Evolutionary conservation across 140 eudicot genomes (phyloP).

Genomic region (Senecio squalidus): DNA sequence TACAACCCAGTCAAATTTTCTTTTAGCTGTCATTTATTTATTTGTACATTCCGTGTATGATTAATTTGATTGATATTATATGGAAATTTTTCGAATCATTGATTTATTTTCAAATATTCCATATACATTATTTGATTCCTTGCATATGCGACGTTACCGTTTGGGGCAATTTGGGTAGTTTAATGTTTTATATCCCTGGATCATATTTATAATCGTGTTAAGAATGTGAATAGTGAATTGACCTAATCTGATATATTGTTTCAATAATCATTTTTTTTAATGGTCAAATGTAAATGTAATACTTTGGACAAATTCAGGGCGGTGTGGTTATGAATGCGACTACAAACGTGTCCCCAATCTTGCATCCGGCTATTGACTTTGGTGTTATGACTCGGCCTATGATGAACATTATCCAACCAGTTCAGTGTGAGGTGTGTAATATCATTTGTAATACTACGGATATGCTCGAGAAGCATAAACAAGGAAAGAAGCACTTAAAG

Average conservation of each 20-base stretch:
- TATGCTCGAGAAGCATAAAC: conserved; percentile 28
- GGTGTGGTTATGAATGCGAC: conserved; percentile 7
- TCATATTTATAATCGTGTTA: not conserved
- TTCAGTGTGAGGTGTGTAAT: conserved; percentile 33
- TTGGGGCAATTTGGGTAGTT: not conserved
- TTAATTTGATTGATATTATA: not conserved
- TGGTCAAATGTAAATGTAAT: not conserved
- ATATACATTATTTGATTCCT: not conserved
- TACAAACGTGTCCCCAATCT: not conserved
- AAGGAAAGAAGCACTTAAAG: conserved; percentile 36
- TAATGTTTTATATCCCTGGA: not conserved
- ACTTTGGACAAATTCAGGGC: conserved; percentile 17
- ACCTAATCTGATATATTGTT: not conserved
- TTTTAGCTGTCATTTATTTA: not conserved
- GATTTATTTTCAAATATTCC: not conserved
- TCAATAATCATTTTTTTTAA: not conserved
- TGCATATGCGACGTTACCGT: not conserved
- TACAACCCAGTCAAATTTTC: not conserved
- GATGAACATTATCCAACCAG: not conserved
- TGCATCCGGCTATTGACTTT: not conserved
- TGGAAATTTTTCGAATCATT: not conserved
- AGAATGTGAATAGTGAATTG: too few relatives aligned
- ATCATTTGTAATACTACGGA: conserved; percentile 18
- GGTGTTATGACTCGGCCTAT: not conserved
- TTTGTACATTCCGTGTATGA: not conserved